These are phyloP conservation scores for Scleroderma bovista DNA, from an alignment of 768 basidiomycete species.

Conservation along the genomic window DNA sequence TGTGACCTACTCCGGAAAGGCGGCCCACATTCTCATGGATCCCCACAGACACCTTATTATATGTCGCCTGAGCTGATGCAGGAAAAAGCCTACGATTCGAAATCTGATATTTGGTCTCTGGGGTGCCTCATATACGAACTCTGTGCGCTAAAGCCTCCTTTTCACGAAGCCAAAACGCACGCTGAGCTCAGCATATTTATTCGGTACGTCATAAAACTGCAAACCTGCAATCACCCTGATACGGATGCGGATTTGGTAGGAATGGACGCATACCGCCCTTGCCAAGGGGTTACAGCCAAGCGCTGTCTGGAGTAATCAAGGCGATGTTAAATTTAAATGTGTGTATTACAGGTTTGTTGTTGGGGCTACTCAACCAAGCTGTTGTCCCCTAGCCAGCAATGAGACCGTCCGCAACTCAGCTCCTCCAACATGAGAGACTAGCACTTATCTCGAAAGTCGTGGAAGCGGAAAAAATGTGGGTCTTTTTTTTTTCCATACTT, in stretches of 20 bases:
- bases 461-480: constrained; percentile 77
- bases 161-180: constrained; percentile 90
- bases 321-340: constrained; percentile 86
- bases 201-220: constrained; percentile 41
- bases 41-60: constrained; percentile 91
- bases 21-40: background rate
- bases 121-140: constrained; percentile 97
- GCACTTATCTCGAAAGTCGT: constrained; percentile 65
- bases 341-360: constrained; percentile 17
- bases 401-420: constrained; percentile 77
- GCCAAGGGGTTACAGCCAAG: constrained; percentile 75
- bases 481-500: background rate
- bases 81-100: constrained; percentile 95
- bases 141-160: constrained; percentile 89
- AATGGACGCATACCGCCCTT: constrained; percentile 90
- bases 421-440: constrained; percentile 75
- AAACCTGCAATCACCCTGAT: background rate
- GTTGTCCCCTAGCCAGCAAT: constrained; percentile 60
- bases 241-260: constrained; percentile 29
- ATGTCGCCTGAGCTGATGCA: constrained; percentile 99
- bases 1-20: constrained; percentile 23
- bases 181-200: constrained; percentile 79
- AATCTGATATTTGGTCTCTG: constrained; percentile 97
- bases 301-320: constrained; percentile 69
- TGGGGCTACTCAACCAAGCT: background rate